Percentiles rank a stretch among this genome's conserved stretches.
These are phyloP conservation scores for Brachypodium distachyon DNA, from an alignment of 202 grass and related monocot species.

Conservation along the genomic window DNA sequence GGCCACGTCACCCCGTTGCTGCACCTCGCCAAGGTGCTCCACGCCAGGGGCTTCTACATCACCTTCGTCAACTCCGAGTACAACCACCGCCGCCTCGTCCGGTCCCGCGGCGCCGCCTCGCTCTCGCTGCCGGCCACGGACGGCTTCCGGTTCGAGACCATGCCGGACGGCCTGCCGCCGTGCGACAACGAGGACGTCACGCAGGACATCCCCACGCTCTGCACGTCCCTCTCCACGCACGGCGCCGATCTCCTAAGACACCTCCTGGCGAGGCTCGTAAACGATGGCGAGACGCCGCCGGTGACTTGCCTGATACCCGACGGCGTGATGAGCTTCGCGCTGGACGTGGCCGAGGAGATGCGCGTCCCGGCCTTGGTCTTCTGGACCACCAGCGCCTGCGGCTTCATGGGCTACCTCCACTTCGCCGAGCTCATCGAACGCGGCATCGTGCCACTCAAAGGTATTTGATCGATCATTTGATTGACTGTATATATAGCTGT, in stretches of 20 bases:
- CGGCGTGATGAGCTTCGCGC: slow-evolving; percentile 36
- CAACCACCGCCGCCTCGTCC: slow-evolving; percentile 50
- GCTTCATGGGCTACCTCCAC: slow-evolving; percentile 36
- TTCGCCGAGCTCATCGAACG: slow-evolving; percentile 35
- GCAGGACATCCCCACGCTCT: slow-evolving; percentile 37
- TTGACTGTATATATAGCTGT: too few species aligned
- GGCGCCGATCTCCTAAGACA: not conserved
- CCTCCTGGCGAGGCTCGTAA: slow-evolving; percentile 21
- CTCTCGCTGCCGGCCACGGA: slow-evolving; percentile 30
- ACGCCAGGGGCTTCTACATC: slow-evolving; percentile 43
- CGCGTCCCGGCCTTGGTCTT: slow-evolving; percentile 30
- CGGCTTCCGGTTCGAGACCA: slow-evolving; percentile 27
- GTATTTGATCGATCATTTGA: too few species aligned
- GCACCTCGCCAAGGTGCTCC: slow-evolving; percentile 32
- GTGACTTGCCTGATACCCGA: slow-evolving; percentile 45
- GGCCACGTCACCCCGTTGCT: slow-evolving; percentile 38
- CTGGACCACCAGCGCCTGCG: slow-evolving; percentile 41
- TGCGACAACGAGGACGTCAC: slow-evolving; percentile 15
- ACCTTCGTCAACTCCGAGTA: slow-evolving; percentile 67
- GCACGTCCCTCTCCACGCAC: slow-evolving; percentile 9
- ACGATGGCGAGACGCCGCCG: not conserved
- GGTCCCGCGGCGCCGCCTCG: slow-evolving; percentile 8
- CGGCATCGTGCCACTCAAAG: slow-evolving; percentile 42
- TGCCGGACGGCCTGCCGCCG: slow-evolving; percentile 34
- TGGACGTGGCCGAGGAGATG: slow-evolving; percentile 12